Evolutionary conservation across 192 early-diverging fungal genomes (phyloP), one percentile per base, ranked within the genome.

Genomic region (Globomyces pollinis-pini): DNA sequence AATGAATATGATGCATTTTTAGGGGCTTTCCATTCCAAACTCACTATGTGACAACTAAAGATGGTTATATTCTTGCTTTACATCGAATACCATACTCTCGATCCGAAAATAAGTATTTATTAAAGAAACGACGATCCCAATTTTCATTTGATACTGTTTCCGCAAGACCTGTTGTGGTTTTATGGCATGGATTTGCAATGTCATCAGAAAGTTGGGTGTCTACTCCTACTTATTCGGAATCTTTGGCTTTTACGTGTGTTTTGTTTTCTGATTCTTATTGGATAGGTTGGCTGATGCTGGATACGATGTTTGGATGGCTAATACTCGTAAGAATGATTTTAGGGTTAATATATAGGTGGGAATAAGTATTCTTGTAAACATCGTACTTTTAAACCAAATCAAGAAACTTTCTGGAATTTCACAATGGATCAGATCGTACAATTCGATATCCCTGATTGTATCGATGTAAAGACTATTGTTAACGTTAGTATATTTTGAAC

Each of bases 241-340:
- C 87, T 30, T 61, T 98, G 52, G 85, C 93, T 6, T 89, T 91
- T 61, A 67, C 89, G 2, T n/a, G n/a, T n/a, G n/a, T n/a, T n/a
- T n/a, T n/a, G n/a, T n/a, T n/a, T n/a, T n/a, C n/a, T n/a, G n/a
- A n/a, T n/a, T n/a, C n/a, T n/a, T n/a, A n/a, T n/a, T n/a, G n/a
- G n/a, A n/a, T n/a, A n/a, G n/a, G n/a, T 80, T 98, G 21, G 91
- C 88, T 4, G 87, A 91, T 49, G 86, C 85, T 6, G 75, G 69
- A 18, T 97, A 91, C 69, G 94, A 97, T 69, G 94, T 98, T 0
- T 98, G 94, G 94, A 64, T 98, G 5, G 93, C 91, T 21, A 96
- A 98, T 64, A 85, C 89, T 20, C n/a, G n/a, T n/a, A n/a, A n/a
- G n/a, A n/a, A n/a, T n/a, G n/a, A n/a, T n/a, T n/a, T n/a, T n/a